Evolutionary conservation across 495 filamentous ascomycete genomes (phyloP), one percentile per base, ranked within the genome.

Genomic region (Amorphotheca resinae): DNA sequence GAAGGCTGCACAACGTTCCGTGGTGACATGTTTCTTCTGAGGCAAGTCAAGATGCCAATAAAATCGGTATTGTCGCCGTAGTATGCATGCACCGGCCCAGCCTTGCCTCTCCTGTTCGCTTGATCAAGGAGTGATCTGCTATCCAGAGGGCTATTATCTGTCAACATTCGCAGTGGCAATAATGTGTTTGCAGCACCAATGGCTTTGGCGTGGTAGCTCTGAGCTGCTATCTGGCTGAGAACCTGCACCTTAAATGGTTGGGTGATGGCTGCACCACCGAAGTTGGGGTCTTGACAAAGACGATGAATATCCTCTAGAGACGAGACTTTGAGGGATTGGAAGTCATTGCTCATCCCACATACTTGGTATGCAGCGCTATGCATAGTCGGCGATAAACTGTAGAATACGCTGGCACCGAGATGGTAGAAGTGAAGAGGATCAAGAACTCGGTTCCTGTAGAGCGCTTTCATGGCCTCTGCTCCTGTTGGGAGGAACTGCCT

Each of bases 41-140:
- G 69, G 25, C 49, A 52, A 7, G 46, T 56, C 49, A 55, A 41
- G 20, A 88, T 82, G 11, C 82, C 77, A 20, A 80, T 80, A 80
- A 83, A 91, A 60, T 88, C 84, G 0, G 82, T 91, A 55, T 91
- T 91, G 42, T 88, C 82, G 5, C 84, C 84, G 48, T 84, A 87
- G 49, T 86, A 79, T 3, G 73, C 79, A 37, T 69, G 55, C 3
- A 83, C 70, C 1, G 69, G 62, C 0, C 84, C 82, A 3, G 77
- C 67, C 51, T 72, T 75, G 58, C 80, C 79, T 21, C 80, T 69
- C 18, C 78, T 70, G 52, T 73, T 76, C 28, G 76, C 72, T 33
- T 80, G 64, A 17, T 68, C 57, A 14, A 75, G 68, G 32, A 84
- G 70, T n/a, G 79, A 70, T 2, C 65, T 72, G 20, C 74, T 77